phyloP scores from a whole-genome alignment of 1,284 basidiomycete genomes.

The Heterobasidion irregulare region DNA sequence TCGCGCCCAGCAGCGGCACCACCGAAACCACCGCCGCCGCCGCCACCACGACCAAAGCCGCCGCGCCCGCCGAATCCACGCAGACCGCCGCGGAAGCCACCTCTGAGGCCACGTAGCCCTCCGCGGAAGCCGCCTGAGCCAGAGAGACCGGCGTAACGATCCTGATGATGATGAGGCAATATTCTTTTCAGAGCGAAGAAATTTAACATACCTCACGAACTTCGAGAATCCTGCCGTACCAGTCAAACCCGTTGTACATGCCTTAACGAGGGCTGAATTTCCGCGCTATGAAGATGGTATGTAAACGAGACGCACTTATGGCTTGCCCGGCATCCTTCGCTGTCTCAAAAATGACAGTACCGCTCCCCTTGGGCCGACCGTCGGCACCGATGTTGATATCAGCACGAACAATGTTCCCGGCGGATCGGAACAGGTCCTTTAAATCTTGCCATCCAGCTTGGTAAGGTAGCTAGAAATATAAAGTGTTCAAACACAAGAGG shows the following conservation, averaged over 20 bases:
- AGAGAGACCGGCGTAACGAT: constrained; percentile 80
- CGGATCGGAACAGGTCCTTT: constrained; percentile 93
- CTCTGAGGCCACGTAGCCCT: constrained; percentile 44
- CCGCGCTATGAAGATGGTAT: not conserved
- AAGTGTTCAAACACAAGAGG: constrained; percentile 1
- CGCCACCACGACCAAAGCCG: constrained; percentile 39
- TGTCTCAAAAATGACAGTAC: constrained; percentile 92
- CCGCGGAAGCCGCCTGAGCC: constrained; percentile 57
- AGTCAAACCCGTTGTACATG: constrained; percentile 93
- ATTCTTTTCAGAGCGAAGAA: not conserved
- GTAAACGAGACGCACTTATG: constrained; percentile 53
- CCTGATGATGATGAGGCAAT: constrained; percentile 34
- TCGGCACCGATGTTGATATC: constrained; percentile 91
- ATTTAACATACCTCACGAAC: constrained; percentile 70
- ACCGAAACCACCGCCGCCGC: constrained; percentile 34
- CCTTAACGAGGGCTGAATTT: constrained; percentile 29
- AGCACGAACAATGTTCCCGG: constrained; percentile 89
- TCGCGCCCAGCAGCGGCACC: constrained; percentile 45
- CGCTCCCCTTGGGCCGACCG: constrained; percentile 89
- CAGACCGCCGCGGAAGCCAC: constrained; percentile 48
- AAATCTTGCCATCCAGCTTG: constrained; percentile 98
- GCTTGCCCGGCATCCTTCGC: constrained; percentile 86
- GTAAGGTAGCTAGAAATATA: constrained; percentile 66
- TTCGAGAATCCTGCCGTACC: constrained; percentile 88
- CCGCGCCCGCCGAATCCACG: constrained; percentile 35